These are phyloP conservation scores for Penicillium sp. DNA, from an alignment of 2,329 filamentous ascomycete species.

Conservation along the genomic window DNA sequence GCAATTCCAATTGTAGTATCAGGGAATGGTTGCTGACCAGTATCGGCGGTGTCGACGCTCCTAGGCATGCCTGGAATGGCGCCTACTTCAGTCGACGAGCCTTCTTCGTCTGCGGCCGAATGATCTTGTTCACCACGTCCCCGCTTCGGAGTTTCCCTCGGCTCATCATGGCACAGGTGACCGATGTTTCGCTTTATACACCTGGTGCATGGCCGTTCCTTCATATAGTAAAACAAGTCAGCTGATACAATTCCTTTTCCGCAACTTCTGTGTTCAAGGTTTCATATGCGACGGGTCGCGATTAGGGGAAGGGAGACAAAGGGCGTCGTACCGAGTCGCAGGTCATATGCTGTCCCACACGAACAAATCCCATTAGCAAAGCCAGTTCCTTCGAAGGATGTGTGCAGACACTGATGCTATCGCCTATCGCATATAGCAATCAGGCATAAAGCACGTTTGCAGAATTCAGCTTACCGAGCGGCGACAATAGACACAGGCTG, in stretches of 20 bases:
- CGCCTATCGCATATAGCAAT: slow-evolving; percentile 21
- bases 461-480: slow-evolving; percentile 70
- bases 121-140: slow-evolving; percentile 62
- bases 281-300: slow-evolving; percentile 23
- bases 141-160: slow-evolving; percentile 81
- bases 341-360: slow-evolving; percentile 73
- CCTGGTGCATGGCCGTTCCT: slow-evolving; percentile 94
- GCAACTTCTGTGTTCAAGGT: slow-evolving; percentile 18
- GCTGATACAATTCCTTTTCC: slow-evolving; percentile 13
- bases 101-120: slow-evolving; percentile 60
- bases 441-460: slow-evolving; percentile 4
- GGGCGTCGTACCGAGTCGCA: slow-evolving; percentile 72
- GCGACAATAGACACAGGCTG: slow-evolving; percentile 84
- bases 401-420: neutral
- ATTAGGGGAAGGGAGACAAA: slow-evolving; percentile 15
- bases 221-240: slow-evolving; percentile 22
- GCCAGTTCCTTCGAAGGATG: slow-evolving; percentile 18
- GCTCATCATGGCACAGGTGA: slow-evolving; percentile 96
- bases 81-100: slow-evolving; percentile 43
- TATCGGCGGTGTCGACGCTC: slow-evolving; percentile 56
- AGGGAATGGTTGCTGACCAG: slow-evolving; percentile 45
- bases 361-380: slow-evolving; percentile 48
- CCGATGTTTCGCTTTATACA: slow-evolving; percentile 99
- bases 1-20: slow-evolving; percentile 48
- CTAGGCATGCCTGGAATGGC: slow-evolving; percentile 49